Conservation (phyloP, 257 asterid genomes). For the Salvia hispanica region DNA sequence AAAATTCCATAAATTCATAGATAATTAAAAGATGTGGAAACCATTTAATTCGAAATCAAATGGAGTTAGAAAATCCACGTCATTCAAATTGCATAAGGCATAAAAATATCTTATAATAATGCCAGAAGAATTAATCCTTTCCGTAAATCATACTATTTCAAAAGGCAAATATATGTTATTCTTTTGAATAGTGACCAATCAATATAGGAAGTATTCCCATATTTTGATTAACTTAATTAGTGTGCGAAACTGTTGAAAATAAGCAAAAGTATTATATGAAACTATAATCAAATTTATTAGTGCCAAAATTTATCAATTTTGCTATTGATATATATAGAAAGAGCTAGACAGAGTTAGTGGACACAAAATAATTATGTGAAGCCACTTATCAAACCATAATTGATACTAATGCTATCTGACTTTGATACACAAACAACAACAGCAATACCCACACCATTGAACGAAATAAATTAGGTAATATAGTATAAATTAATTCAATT, state of each 20-base stretch:
- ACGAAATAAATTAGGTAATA: neutral
- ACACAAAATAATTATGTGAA: neutral
- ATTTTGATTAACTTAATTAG: neutral
- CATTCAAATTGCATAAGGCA: slow-evolving; percentile 8
- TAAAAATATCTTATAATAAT: slow-evolving; percentile 30
- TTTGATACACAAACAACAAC: neutral
- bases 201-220: neutral
- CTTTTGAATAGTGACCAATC: neutral
- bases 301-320: no score
- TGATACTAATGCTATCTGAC: neutral
- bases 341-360: no score
- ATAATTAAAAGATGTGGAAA: slow-evolving; percentile 25
- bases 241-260: neutral
- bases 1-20: slow-evolving; percentile 8
- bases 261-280: neutral
- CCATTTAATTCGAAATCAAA: neutral
- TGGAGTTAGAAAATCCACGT: slow-evolving; percentile 36
- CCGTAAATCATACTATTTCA: neutral
- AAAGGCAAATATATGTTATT: neutral
- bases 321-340: no score
- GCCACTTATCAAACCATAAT: neutral
- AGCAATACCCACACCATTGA: neutral
- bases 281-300: no score
- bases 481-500: neutral
- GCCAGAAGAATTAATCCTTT: slow-evolving; percentile 24